Evolutionary conservation across 106 monocot species (phyloP).

Genomic region (Ottelia alismoides): DNA sequence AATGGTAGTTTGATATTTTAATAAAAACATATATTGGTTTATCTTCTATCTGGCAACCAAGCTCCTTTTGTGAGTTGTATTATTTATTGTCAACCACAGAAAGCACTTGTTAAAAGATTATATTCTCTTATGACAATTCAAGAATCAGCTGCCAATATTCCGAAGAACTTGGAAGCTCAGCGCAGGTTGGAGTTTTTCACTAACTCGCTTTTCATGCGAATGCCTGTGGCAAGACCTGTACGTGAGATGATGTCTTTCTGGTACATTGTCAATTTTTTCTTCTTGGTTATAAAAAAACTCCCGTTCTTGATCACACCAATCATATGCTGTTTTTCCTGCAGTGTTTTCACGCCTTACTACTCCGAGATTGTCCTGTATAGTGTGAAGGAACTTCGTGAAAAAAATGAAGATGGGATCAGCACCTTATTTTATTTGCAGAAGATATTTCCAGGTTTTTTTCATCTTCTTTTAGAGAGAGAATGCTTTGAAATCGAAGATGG

Average conservation of each 20-base stretch:
- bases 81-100: conserved; percentile 16
- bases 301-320: neutral
- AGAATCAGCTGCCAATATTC: conserved; percentile 78
- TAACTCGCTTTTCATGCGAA: conserved; percentile 82
- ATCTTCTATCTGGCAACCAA: neutral
- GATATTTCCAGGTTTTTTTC: conserved; percentile 69
- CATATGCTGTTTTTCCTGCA: conserved; percentile 24
- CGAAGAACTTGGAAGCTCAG: conserved; percentile 75
- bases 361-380: conserved; percentile 69
- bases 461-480: conserved; percentile 3
- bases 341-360: conserved; percentile 92
- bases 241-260: conserved; percentile 78
- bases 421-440: conserved; percentile 86
- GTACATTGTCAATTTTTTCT: conserved; percentile 9
- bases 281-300: neutral
- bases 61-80: neutral
- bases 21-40: neutral
- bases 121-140: conserved; percentile 77
- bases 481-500: too few relatives aligned
- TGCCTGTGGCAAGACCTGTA: conserved; percentile 62
- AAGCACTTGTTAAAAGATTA: conserved; percentile 45
- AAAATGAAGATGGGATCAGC: conserved; percentile 89
- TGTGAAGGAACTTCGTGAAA: conserved; percentile 55
- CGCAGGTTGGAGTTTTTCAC: conserved; percentile 72
- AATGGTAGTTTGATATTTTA: conserved; percentile 27